Conservation (phyloP, 768 basidiomycete genomes). For the Termitomyces sp. region DNA sequence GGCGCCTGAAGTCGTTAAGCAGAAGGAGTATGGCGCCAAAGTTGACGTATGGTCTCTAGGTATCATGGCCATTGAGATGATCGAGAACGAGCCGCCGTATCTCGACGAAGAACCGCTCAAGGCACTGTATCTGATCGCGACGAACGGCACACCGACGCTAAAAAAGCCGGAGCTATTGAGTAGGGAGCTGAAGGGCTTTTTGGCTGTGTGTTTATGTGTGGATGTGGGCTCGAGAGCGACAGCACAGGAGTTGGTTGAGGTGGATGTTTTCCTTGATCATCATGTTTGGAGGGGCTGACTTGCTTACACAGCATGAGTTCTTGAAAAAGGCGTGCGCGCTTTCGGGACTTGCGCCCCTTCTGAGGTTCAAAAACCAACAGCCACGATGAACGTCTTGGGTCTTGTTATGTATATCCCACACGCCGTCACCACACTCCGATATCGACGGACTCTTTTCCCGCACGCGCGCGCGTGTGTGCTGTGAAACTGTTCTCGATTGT, state of each 20-base stretch:
- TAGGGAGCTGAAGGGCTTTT: constrained; percentile 89
- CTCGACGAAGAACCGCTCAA: constrained; percentile 93
- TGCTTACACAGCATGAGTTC: constrained; percentile 76
- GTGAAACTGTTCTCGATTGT: neutral
- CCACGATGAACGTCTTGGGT: constrained; percentile 18
- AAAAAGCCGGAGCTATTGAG: constrained; percentile 94
- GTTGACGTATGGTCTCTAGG: constrained; percentile 97
- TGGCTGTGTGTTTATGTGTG: constrained; percentile 97
- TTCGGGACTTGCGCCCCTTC: constrained; percentile 76
- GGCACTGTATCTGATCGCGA: constrained; percentile 93
- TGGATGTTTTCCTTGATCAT: constrained; percentile 30
- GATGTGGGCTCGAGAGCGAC: constrained; percentile 93
- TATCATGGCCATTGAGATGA: constrained; percentile 99
- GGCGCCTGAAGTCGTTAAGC: constrained; percentile 98
- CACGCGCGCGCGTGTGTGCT: neutral
- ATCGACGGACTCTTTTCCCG: neutral
- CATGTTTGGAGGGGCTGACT: constrained; percentile 7
- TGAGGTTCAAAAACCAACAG: constrained; percentile 75
- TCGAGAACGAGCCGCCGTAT: constrained; percentile 95
- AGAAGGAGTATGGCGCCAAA: constrained; percentile 95
- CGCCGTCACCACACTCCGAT: neutral
- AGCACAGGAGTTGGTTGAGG: constrained; percentile 78
- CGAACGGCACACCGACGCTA: constrained; percentile 96
- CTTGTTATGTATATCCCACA: neutral
- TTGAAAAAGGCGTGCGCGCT: constrained; percentile 82